Conservation (phyloP, 208 protist genomes). For the Wallacemonas sp. region DNA sequence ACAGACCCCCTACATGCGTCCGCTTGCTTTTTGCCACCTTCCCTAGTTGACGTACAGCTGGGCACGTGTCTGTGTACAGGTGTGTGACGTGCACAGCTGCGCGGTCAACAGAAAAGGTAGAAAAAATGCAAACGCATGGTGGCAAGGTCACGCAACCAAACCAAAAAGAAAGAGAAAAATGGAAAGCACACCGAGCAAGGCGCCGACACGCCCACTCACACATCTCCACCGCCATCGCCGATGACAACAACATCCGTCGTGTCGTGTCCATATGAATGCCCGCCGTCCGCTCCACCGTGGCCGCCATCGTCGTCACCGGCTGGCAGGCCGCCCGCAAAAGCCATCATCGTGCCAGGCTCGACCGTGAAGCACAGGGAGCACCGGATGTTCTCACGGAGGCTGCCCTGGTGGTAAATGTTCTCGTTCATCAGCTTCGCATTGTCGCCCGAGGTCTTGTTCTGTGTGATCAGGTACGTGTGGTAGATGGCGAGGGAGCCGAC, state of each 20-base stretch:
- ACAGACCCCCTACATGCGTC: too few species aligned
- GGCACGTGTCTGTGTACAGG: too few species aligned
- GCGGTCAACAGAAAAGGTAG: too few species aligned
- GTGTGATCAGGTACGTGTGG: conserved; percentile 67
- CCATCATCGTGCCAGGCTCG: not conserved
- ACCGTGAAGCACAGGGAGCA: conserved; percentile 33
- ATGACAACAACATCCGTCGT: conserved; percentile 7
- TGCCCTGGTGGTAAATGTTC: conserved; percentile 66
- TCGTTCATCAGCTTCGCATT: conserved; percentile 30
- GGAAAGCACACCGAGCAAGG: too few species aligned
- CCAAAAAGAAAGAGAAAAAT: too few species aligned
- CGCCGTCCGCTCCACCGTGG: not conserved
- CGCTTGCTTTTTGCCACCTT: too few species aligned
- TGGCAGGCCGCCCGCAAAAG: not conserved
- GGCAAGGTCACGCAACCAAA: too few species aligned
- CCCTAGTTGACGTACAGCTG: too few species aligned
- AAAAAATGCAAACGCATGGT: too few species aligned
- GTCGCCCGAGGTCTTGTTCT: conserved; percentile 74
- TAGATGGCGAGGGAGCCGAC: conserved; percentile 50
- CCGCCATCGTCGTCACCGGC: conserved; percentile 16
- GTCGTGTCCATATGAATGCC: not conserved
- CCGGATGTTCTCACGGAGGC: conserved; percentile 41
- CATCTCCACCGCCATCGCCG: conserved; percentile 1
- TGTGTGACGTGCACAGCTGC: too few species aligned
- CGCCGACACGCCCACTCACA: too few species aligned